Percentiles rank a stretch among this genome's conserved stretches.
Conservation (phyloP, 495 filamentous ascomycete species). For the Penicillium longicatenatum region DNA sequence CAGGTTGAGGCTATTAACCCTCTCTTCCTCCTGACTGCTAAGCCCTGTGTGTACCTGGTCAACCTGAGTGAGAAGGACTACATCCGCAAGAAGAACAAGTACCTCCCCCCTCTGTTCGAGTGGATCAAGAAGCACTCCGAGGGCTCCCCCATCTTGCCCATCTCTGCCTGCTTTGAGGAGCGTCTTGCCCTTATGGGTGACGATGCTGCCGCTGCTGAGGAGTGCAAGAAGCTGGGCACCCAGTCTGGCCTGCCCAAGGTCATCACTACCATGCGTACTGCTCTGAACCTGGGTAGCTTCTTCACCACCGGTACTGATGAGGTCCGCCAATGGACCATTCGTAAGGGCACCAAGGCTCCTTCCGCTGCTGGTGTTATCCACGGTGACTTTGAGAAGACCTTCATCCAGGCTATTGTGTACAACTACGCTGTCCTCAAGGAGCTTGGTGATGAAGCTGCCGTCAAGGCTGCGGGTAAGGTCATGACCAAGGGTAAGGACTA, state of each 20-base stretch:
- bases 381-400: slow-evolving; percentile 99
- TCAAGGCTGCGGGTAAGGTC: slow-evolving; percentile 92
- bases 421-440: slow-evolving; percentile 81
- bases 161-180: slow-evolving; percentile 92
- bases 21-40: slow-evolving; percentile 90
- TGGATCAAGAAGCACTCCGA: slow-evolving; percentile 91
- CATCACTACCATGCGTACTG: slow-evolving; percentile 90
- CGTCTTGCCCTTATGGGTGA: slow-evolving; percentile 76
- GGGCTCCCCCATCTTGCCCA: slow-evolving; percentile 87
- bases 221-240: slow-evolving; percentile 85
- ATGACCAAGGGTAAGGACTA: slow-evolving; percentile 99
- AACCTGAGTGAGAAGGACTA: slow-evolving; percentile 98
- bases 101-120: slow-evolving; percentile 86
- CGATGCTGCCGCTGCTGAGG: slow-evolving; percentile 77
- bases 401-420: slow-evolving; percentile 93
- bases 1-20: slow-evolving; percentile 98
- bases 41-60: slow-evolving; percentile 95
- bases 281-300: slow-evolving; percentile 87
- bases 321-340: slow-evolving; percentile 97
- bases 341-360: slow-evolving; percentile 94
- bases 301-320: slow-evolving; percentile 98
- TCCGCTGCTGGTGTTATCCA: slow-evolving; percentile 98
- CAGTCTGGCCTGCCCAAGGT: slow-evolving; percentile 92
- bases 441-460: slow-evolving; percentile 80
- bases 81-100: slow-evolving; percentile 99